Conservation (phyloP, 1,139 yeast species). For the Saccharomyces hybrid region DNA sequence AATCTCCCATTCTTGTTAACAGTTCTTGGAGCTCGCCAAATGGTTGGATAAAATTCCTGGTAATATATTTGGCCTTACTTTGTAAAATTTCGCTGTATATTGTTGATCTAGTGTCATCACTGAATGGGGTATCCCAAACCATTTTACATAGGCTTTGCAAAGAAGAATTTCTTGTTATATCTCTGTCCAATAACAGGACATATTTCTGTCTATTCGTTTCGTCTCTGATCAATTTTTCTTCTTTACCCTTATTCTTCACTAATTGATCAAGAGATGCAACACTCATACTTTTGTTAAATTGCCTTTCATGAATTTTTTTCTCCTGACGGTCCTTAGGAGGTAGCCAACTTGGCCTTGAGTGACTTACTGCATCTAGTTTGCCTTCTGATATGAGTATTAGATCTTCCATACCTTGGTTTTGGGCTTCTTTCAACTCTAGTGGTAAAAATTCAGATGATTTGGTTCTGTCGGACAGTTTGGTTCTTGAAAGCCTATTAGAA, state of each 20-base stretch:
- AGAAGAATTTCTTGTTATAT: constrained; percentile 33
- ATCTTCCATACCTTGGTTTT: constrained; percentile 40
- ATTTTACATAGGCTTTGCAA: constrained; percentile 35
- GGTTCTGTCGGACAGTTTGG: constrained; percentile 34
- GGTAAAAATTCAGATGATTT: constrained; percentile 34
- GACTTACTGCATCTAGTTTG: constrained; percentile 35
- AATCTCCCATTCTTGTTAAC: constrained; percentile 22
- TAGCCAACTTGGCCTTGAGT: constrained; percentile 44
- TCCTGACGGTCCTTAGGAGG: constrained; percentile 42
- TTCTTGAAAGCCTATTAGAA: constrained; percentile 32
- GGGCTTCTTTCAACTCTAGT: constrained; percentile 31
- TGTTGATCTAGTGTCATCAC: constrained; percentile 30
- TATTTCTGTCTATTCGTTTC: constrained; percentile 33
- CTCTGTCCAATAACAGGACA: constrained; percentile 24
- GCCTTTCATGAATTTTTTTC: constrained; percentile 36
- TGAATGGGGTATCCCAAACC: constrained; percentile 36
- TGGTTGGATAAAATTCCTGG: constrained; percentile 28
- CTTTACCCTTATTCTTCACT: constrained; percentile 28
- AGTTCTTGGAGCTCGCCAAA: constrained; percentile 25
- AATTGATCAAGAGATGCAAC: constrained; percentile 33
- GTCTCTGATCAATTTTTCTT: constrained; percentile 29
- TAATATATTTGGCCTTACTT: constrained; percentile 21
- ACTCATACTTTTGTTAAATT: constrained; percentile 36
- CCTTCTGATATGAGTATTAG: constrained; percentile 39
- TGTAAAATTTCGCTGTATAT: constrained; percentile 30